Base-by-base conservation (phyloP, 2,329 filamentous ascomycete genomes). In the Ilyonectria destructans region DNA sequence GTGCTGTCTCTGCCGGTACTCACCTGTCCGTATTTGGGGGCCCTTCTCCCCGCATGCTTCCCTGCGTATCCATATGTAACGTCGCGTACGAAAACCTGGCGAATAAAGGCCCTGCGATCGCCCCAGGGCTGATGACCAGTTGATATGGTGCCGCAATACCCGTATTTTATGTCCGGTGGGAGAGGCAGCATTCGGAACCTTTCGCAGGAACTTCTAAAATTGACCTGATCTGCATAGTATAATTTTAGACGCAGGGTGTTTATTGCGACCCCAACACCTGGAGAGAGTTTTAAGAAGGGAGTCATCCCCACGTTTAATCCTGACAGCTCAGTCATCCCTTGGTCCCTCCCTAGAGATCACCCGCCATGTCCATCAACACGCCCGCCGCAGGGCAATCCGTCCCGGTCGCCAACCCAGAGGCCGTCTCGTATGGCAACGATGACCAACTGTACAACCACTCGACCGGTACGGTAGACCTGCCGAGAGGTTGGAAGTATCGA, bases 401-500 rank as follows among this genome's bases (percentile, higher is more conserved):
- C 17, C 70, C 70, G 0, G 71, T 73, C 2, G 59, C 48, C 6
- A 73, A 73, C 12, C 71, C 70, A 1, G 70, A 73, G 29, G 70
- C 70, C 1, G 13, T 73, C 10, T 7, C 68, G 0, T 69, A 70
- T 1, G n/a, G 1, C 1, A 21, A 69, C 0, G 46, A 35, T 1
- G 58, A 73, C 1, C 9, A 43, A 0, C 13, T 73, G 9, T 73
- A 65, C 23, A 67, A 73, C 31, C 52, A 73, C 9, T 73, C 71
- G 1, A 71, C 65, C 57, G 62, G 19, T 4, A 43, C 52, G 4
- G 45, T 65, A 6, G 65, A 67, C 19, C 56, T 76, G 10, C 74
- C 74, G 4, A 71, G 49, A 9, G 68, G 69, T 40, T 76, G 74
- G 74, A 75, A 70, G n/a, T 75, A 75, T 54, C 71, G 69, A 15